A percentile compares a stretch with the other conserved stretches of the same genome.
Conservation (phyloP, 2,329 filamentous ascomycete genomes). For the Xylaria sp. region DNA sequence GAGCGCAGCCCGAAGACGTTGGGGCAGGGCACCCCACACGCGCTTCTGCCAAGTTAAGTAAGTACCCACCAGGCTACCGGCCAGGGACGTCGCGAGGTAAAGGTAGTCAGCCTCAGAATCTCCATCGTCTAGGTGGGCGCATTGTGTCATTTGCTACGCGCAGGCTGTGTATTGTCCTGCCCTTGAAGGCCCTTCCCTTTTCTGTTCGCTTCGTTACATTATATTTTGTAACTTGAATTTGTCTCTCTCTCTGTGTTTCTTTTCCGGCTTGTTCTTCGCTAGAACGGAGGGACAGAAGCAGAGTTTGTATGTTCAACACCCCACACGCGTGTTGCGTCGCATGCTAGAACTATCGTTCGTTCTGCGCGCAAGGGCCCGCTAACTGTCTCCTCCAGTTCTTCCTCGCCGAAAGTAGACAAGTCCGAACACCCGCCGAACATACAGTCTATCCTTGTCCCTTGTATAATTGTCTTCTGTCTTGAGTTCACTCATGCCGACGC, state of each 20-base stretch:
- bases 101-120: background rate
- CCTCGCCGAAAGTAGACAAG: background rate
- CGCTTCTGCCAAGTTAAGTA: too few species aligned
- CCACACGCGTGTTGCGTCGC: background rate
- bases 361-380: background rate
- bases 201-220: constrained; percentile 11
- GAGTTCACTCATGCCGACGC: background rate
- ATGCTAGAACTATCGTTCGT: background rate
- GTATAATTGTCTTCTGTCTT: constrained; percentile 1
- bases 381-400: background rate
- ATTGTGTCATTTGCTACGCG: constrained; percentile 3
- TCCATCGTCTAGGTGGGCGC: constrained; percentile 1
- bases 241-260: background rate
- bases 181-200: constrained; percentile 4
- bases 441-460: background rate
- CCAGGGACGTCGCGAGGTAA: too few species aligned
- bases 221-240: background rate
- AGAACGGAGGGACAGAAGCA: background rate
- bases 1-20: too few species aligned
- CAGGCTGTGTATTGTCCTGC: background rate
- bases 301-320: background rate
- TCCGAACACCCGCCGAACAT: background rate
- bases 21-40: too few species aligned
- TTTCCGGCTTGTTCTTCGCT: background rate
- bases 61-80: too few species aligned